Conservation (phyloP, 1,139 yeast genomes). For the Blastobotrys illinoisensis region DNA sequence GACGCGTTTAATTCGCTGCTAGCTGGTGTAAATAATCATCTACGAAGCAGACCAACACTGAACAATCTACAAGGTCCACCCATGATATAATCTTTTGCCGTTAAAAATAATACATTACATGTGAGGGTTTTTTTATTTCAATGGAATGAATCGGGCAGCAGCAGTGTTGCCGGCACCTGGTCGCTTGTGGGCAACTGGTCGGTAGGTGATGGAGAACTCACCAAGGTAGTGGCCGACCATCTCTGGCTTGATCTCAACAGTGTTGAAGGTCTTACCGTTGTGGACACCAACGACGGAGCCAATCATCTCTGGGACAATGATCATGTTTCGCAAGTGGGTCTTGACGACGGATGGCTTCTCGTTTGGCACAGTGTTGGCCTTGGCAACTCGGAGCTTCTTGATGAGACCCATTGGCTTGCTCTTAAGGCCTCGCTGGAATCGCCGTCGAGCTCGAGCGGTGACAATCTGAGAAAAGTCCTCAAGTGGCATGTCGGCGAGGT, state of each 20-base stretch:
- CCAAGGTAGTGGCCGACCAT: conserved; percentile 99
- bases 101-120: not conserved
- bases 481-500: conserved; percentile 88
- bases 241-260: conserved; percentile 98
- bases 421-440: conserved; percentile 97
- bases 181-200: conserved; percentile 99
- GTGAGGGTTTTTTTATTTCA: conserved; percentile 26
- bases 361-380: conserved; percentile 74
- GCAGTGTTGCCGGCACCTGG: conserved; percentile 85
- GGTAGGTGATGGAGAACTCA: conserved; percentile 99
- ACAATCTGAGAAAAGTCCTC: conserved; percentile 97
- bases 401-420: conserved; percentile 94
- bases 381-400: conserved; percentile 97
- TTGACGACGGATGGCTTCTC: conserved; percentile 98
- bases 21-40: too few species aligned
- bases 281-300: conserved; percentile 98
- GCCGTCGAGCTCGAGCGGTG: conserved; percentile 99
- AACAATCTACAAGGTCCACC: not conserved
- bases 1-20: too few species aligned
- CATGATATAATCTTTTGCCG: not conserved
- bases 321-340: conserved; percentile 99
- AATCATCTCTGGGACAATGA: conserved; percentile 99
- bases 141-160: conserved; percentile 42
- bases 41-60: too few species aligned
- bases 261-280: conserved; percentile 99